These are phyloP conservation scores for Musa itinerans DNA, from an alignment of 176 grass and related monocot genomes.

Conservation along the genomic window DNA sequence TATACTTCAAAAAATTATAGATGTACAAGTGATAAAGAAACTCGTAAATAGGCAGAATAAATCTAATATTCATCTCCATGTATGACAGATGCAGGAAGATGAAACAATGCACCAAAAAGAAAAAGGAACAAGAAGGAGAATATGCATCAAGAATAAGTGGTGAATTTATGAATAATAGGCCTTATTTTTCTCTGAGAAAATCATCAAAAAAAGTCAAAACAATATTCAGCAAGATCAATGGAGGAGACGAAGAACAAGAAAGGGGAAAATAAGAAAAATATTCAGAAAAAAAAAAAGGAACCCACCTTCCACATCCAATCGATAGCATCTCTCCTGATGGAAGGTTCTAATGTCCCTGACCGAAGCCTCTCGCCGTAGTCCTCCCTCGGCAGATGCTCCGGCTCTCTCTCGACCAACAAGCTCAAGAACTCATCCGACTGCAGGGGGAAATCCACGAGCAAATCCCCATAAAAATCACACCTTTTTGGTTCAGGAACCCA, in stretches of 20 bases:
- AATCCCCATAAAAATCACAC: constrained; percentile 32
- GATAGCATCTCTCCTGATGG: constrained; percentile 48
- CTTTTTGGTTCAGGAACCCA: constrained; percentile 19
- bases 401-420: constrained; percentile 43
- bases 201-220: no score
- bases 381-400: constrained; percentile 46
- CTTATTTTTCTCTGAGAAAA: background rate
- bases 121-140: background rate
- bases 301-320: constrained; percentile 94
- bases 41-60: background rate
- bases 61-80: background rate
- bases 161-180: background rate
- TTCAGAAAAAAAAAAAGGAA: background rate
- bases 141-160: background rate
- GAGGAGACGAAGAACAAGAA: background rate
- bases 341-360: constrained; percentile 32
- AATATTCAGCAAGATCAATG: background rate
- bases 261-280: background rate
- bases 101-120: background rate
- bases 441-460: constrained; percentile 40
- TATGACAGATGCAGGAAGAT: background rate
- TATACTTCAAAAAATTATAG: background rate
- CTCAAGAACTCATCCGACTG: constrained; percentile 61
- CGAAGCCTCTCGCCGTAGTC: constrained; percentile 56
- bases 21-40: background rate